phyloP scores from a whole-genome alignment of 2,329 filamentous ascomycete genomes.

The Pseudogymnoascus sp. region DNA sequence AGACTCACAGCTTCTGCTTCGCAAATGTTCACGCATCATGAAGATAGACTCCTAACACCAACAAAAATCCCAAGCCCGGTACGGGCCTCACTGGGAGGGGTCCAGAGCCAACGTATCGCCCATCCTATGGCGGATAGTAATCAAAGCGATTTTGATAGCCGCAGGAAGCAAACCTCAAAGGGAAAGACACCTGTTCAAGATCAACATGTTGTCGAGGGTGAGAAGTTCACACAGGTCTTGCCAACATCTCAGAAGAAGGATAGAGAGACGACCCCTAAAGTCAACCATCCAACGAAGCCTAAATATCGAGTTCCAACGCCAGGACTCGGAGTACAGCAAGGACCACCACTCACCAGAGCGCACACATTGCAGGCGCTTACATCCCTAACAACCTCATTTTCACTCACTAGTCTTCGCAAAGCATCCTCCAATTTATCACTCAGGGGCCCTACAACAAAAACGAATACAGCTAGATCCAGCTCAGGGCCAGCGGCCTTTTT shows the following conservation, averaged over 20 bases:
- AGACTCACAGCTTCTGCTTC: conserved; percentile 18
- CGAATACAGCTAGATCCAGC: conserved; percentile 4
- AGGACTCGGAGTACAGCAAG: background rate
- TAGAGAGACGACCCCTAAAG: background rate
- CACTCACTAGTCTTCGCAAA: conserved; percentile 14
- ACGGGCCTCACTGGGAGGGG: background rate
- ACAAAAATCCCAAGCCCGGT: background rate
- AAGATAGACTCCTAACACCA: background rate
- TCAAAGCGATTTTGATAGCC: background rate
- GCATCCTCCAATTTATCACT: conserved; percentile 8
- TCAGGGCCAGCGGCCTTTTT: conserved; percentile 7
- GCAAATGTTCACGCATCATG: conserved; percentile 4
- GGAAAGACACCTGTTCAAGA: background rate
- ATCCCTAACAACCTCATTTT: background rate
- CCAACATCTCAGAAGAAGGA: background rate
- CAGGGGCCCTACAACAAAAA: background rate
- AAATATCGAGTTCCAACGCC: background rate
- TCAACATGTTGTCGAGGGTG: background rate
- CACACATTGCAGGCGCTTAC: background rate
- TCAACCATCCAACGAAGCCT: background rate
- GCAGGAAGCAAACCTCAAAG: conserved; percentile 6
- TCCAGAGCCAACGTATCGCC: background rate
- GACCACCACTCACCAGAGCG: background rate
- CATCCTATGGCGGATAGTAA: background rate
- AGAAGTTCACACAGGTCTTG: background rate